A percentile compares a stretch with the other conserved stretches of the same genome.
phyloP scores from a whole-genome alignment of 1,139 yeast genomes.

The Yamadazyma dendronema region DNA sequence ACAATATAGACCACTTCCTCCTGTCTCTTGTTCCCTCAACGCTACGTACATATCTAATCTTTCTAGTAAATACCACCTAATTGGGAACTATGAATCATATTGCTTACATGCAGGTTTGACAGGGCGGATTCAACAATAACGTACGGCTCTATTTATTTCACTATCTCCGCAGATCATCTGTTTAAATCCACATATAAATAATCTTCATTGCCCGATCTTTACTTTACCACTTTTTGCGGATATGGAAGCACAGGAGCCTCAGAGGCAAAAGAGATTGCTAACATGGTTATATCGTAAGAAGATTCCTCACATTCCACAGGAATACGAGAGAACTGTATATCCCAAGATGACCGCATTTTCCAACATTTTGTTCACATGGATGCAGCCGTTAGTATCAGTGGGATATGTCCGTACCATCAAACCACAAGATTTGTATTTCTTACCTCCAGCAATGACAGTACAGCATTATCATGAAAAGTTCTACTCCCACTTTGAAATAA shows the following conservation, averaged over 20 bases:
- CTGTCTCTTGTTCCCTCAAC: no score
- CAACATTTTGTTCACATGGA: constrained; percentile 54
- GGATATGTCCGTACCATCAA: constrained; percentile 71
- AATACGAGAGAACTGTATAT: constrained; percentile 46
- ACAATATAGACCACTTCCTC: no score
- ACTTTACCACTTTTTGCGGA: no score
- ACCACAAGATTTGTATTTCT: constrained; percentile 57
- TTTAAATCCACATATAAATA: background rate
- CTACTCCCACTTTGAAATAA: background rate
- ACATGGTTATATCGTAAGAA: constrained; percentile 19
- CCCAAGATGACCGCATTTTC: constrained; percentile 9
- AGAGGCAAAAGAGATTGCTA: constrained; percentile 13
- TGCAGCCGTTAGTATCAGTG: constrained; percentile 51
- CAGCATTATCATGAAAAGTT: constrained; percentile 20
- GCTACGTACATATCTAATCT: no score
- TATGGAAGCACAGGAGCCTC: background rate
- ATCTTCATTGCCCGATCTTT: background rate
- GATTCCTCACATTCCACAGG: constrained; percentile 54
- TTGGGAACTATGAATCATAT: no score
- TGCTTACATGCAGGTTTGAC: no score
- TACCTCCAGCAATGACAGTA: constrained; percentile 52
- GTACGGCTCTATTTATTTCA: background rate
- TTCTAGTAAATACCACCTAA: no score
- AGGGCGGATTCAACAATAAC: no score
- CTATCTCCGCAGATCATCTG: background rate